These are phyloP conservation scores for Apostasia ramifera DNA, from an alignment of 106 monocot species.

Conservation along the genomic window DNA sequence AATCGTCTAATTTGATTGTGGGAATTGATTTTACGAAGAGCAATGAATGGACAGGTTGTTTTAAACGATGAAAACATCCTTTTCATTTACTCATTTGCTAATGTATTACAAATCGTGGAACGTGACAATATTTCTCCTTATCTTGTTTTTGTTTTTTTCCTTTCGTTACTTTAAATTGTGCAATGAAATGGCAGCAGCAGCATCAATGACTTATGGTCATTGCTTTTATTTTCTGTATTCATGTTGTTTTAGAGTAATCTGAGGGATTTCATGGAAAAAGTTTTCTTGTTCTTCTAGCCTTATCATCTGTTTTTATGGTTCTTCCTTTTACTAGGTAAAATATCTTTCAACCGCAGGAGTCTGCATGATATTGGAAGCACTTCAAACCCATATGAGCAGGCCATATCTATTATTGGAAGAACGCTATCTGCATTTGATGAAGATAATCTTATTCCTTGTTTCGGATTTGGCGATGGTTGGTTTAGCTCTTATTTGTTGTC, in stretches of 20 bases:
- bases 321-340: conserved; percentile 47
- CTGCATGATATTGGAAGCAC: conserved; percentile 51
- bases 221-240: too few species aligned
- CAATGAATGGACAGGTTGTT: conserved; percentile 25
- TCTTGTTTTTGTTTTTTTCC: too few species aligned
- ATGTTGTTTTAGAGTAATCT: too few species aligned
- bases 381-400: conserved; percentile 88
- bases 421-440: conserved; percentile 84
- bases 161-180: too few species aligned
- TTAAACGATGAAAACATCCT: background rate
- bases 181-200: too few species aligned
- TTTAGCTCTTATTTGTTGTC: background rate
- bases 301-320: background rate
- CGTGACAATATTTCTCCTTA: background rate
- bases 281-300: too few species aligned
- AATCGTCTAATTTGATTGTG: conserved; percentile 26
- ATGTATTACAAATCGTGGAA: too few species aligned
- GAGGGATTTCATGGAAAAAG: too few species aligned
- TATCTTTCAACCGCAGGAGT: conserved; percentile 63
- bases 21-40: conserved; percentile 27
- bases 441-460: conserved; percentile 93
- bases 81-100: background rate
- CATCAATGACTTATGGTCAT: too few species aligned
- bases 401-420: conserved; percentile 88
- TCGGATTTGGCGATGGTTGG: conserved; percentile 91